Conservation (phyloP, 805 yeast species). For the Barnettozyma pratensis region DNA sequence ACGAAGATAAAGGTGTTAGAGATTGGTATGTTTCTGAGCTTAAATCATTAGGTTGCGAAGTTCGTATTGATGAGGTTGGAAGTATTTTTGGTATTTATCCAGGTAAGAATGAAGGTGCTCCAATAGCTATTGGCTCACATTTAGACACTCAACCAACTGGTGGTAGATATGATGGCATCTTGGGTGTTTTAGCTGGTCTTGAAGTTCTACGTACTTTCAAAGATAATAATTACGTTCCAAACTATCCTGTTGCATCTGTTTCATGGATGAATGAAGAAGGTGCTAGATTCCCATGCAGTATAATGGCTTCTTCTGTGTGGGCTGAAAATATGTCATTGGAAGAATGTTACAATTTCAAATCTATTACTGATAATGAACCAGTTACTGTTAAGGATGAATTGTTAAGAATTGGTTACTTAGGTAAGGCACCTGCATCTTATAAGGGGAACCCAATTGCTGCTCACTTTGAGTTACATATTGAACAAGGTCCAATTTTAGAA, state of each 20-base stretch:
- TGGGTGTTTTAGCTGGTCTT: constrained; percentile 62
- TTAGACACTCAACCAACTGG: constrained; percentile 77
- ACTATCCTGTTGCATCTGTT: constrained; percentile 59
- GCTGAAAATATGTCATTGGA: constrained; percentile 45
- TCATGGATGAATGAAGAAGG: constrained; percentile 81
- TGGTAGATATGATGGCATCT: constrained; percentile 70
- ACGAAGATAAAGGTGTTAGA: constrained; percentile 56
- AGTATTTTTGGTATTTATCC: constrained; percentile 63
- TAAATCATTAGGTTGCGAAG: constrained; percentile 47
- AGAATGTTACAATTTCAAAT: constrained; percentile 44
- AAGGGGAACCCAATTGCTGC: constrained; percentile 52
- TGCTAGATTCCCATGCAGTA: constrained; percentile 65
- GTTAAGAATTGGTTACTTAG: constrained; percentile 57
- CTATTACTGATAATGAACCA: constrained; percentile 47
- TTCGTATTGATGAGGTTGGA: constrained; percentile 61
- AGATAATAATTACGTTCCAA: constrained; percentile 53
- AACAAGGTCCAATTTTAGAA: constrained; percentile 72
- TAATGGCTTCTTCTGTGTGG: constrained; percentile 68
- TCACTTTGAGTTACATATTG: constrained; percentile 72
- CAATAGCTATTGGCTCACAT: constrained; percentile 70
- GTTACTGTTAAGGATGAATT: constrained; percentile 51
- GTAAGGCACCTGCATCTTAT: constrained; percentile 43
- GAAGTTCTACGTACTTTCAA: constrained; percentile 63
- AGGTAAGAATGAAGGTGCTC: constrained; percentile 43
- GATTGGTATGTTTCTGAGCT: constrained; percentile 61